Conservation (phyloP, 2,329 filamentous ascomycete genomes). For the Aspergillus intermedius region DNA sequence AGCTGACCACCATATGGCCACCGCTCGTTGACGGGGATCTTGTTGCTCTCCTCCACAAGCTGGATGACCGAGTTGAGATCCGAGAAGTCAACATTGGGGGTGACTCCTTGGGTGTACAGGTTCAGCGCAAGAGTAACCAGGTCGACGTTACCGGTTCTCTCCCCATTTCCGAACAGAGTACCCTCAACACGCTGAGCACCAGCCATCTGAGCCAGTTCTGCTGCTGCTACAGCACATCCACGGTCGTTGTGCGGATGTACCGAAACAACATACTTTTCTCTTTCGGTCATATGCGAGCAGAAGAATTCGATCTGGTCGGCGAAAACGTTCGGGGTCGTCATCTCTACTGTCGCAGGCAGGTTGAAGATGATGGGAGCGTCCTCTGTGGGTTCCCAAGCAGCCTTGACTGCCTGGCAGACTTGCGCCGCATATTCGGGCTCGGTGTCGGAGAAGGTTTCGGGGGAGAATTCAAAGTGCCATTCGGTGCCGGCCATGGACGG, state of each 20-base stretch:
- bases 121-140: conserved; percentile 88
- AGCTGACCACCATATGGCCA: conserved; percentile 87
- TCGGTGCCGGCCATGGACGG: conserved; percentile 51
- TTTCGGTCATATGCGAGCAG: conserved; percentile 73
- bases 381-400: conserved; percentile 75
- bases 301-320: conserved; percentile 97
- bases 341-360: conserved; percentile 89
- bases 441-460: conserved; percentile 76
- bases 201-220: conserved; percentile 92
- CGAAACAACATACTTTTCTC: conserved; percentile 81
- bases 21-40: conserved; percentile 85
- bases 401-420: conserved; percentile 89
- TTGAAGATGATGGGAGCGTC: conserved; percentile 92
- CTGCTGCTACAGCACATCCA: conserved; percentile 80
- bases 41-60: conserved; percentile 84
- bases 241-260: conserved; percentile 94
- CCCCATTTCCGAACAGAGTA: conserved; percentile 88
- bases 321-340: conserved; percentile 90
- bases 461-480: conserved; percentile 46
- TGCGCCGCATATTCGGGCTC: conserved; percentile 73
- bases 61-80: conserved; percentile 81
- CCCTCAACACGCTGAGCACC: conserved; percentile 92
- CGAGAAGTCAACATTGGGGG: conserved; percentile 82
- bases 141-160: conserved; percentile 92
- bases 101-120: conserved; percentile 87